Evolutionary conservation across 2,329 filamentous ascomycete genomes (phyloP), one percentile per base, ranked within the genome.

Genomic region (Dactylonectria estremocensis): DNA sequence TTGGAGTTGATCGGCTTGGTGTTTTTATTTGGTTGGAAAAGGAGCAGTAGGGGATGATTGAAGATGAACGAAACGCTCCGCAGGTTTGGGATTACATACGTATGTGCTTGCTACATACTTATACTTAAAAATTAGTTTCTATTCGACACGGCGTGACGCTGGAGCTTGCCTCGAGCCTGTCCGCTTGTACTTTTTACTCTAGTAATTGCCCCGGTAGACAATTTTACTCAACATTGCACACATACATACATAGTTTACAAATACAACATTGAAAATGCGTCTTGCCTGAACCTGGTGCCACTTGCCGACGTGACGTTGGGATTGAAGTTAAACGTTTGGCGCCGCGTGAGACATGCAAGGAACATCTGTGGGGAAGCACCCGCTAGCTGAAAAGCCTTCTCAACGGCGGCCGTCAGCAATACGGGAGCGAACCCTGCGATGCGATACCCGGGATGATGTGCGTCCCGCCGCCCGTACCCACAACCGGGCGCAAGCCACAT

Each of bases 141-240:
- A 72, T 78, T 78, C 71, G 64, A 71, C 60, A 60, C 61, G 59
- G 62, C 60, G 72, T 57, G 64, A 61, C 62, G 70, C 66, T 66
- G 52, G 65, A 70, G 70, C 70, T 67, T 65, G 71, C 57, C 61
- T 77, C 66, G 62, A 64, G 57, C 60, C 70, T 62, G 67, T 64
- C 22, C 20, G 67, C 61, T 49, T 72, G 68, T 74, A 72, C 61
- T 59, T 64, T 66, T 67, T 74, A 69, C 66, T 60, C 63, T 75
- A 74, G 71, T 79, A 77, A 76, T 78, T 77, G 78, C 73, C 71
- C 76, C 73, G 71, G 74, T 77, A 77, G 74, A 76, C 76, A 78
- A 76, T 77, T 75, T 74, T 77, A 77, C 72, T 77, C 72, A 68
- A 75, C 72, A 76, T 79, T 78, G 76, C 72, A 77, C 70, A 70